Evolutionary conservation across 139 green algal genomes (phyloP).

Genomic region (Micromonas pusilla): DNA sequence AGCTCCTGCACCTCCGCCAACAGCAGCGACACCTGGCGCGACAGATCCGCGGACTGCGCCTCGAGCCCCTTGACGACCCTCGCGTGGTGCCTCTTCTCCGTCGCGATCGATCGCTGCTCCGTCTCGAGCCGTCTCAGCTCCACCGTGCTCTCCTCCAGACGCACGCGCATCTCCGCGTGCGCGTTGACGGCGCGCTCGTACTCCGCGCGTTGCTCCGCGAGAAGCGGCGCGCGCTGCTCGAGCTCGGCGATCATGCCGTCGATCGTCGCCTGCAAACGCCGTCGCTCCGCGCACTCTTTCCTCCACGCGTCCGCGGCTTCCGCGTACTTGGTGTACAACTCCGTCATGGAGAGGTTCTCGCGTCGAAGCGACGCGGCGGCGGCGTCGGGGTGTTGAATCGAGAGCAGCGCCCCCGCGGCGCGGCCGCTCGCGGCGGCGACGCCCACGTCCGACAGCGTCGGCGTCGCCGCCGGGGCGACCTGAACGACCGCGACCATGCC

Average conservation of each 20-base stretch:
- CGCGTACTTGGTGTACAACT: conserved; percentile 32
- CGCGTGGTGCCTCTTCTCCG: not conserved
- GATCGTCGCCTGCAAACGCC: conserved; percentile 3
- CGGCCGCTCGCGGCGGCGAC: not conserved
- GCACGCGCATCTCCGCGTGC: conserved; percentile 2
- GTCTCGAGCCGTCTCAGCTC: conserved; percentile 2
- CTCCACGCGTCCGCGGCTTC: conserved; percentile 28
- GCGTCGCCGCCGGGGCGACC: too few species aligned
- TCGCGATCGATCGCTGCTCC: not conserved
- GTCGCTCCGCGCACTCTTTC: conserved; percentile 7
- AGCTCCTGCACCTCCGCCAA: conserved; percentile 12
- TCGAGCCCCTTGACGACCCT: not conserved
- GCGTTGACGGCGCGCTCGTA: conserved; percentile 24
- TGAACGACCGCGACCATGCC: too few species aligned
- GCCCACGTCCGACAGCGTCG: not conserved
- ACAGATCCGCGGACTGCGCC: conserved; percentile 15
- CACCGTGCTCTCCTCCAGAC: conserved; percentile 11
- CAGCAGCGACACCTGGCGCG: not conserved
- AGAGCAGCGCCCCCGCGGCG: not conserved
- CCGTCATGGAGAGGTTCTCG: conserved; percentile 20
- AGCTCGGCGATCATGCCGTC: conserved; percentile 28
- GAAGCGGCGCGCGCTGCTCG: conserved; percentile 21
- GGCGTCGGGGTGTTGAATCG: not conserved
- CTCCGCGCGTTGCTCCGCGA: conserved; percentile 18
- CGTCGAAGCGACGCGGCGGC: not conserved